Evolutionary conservation across 169 alveolate species (phyloP), one percentile per base, ranked within the genome.

Genomic region (Plasmodium sp.): DNA sequence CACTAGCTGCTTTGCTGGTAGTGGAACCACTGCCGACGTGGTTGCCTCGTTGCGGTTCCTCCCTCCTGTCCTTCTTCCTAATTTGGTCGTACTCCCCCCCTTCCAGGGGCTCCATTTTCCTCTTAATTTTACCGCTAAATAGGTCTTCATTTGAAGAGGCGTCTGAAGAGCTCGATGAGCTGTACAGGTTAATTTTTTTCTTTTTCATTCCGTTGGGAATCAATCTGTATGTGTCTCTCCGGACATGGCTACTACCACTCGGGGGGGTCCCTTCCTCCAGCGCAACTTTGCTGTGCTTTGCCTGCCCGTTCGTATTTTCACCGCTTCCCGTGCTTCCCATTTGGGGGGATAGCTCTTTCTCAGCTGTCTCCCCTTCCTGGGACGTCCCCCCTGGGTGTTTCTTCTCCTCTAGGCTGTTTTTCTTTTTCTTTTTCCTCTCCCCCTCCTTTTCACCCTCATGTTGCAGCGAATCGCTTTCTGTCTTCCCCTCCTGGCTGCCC

Each of bases 401-500:
- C 48, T 83, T 27, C 56, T 73, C 84, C 12, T 73, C 62, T 73
- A 48, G 56, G 16, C 31, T 84, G 5, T 67, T 71, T 33, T 72
- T 71, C 7, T 67, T 84, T 62, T 84, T 74, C 43, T 74, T 74
- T 74, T 74, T 43, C 7, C 18, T 22, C 33, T 34, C 43, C 10
- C 74, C 92, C 9, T 84, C 54, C 18, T 36, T 36, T 41, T 85
- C 33, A 51, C 41, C 73, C 36, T 75, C 90, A 79, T 39, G 2
- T 33, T 88, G 43, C 41, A 16, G 16, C 18, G 62, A 62, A 41
- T 88, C 48, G 14, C 2, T 77, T 79, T 88, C 90, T 88, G 48
- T 43, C 45, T 88, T 88, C 71, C 7, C 90, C 2, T 88, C 90
- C 14, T 77, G 34, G 73, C 51, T 51, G 22, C 51, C 58, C 72